phyloP scores from a whole-genome alignment of 2,329 filamentous ascomycete species.

The Fusarium fracticaudum region DNA sequence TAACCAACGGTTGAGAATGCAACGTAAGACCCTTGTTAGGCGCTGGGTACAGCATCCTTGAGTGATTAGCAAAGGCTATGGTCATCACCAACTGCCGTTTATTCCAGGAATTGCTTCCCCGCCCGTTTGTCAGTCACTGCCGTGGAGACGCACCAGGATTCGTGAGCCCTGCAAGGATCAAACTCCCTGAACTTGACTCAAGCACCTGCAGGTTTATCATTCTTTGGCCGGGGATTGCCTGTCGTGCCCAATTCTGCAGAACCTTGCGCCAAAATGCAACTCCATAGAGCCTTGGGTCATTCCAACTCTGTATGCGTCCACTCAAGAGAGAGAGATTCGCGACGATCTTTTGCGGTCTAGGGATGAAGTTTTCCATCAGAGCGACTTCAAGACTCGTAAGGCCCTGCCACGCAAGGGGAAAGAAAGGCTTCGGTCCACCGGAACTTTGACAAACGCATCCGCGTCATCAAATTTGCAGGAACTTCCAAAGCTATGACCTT shows the following conservation, averaged over 20 bases:
- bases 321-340: background rate
- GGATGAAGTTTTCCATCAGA: background rate
- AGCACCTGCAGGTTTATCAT: background rate
- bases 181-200: background rate
- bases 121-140: background rate
- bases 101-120: background rate
- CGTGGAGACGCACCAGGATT: background rate
- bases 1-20: constrained; percentile 6
- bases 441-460: background rate
- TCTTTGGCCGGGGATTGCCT: background rate
- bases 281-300: background rate
- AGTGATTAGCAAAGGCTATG: background rate
- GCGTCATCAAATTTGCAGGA: background rate
- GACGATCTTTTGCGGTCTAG: constrained; percentile 19
- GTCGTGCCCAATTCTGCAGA: background rate
- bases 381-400: background rate
- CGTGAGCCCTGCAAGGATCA: background rate
- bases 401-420: background rate
- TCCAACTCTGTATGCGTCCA: background rate
- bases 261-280: background rate
- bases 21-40: background rate
- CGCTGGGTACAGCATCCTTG: background rate
- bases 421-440: background rate
- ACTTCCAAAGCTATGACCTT: background rate
- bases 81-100: constrained; percentile 1